Evolutionary conservation across 202 grass and related monocot genomes (phyloP).

Genomic region (Brachypodium distachyon): DNA sequence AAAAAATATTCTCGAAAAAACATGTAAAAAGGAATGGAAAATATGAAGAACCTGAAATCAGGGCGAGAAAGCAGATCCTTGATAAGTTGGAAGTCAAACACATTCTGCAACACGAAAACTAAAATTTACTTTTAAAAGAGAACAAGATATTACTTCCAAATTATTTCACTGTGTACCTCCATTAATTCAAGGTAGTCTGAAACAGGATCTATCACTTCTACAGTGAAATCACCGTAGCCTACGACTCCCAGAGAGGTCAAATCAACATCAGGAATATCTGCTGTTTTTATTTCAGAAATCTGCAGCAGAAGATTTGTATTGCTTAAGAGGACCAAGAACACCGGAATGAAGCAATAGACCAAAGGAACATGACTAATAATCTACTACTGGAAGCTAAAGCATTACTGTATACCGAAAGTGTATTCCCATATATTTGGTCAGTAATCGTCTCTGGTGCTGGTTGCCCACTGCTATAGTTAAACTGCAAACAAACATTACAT

Average conservation of each 20-base stretch:
- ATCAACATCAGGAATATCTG: constrained; percentile 78
- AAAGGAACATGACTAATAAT: not conserved
- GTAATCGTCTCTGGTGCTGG: constrained; percentile 89
- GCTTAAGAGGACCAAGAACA: not conserved
- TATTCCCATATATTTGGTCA: constrained; percentile 83
- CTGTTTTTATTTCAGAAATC: constrained; percentile 81
- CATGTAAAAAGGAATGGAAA: constrained; percentile 1
- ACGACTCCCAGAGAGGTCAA: constrained; percentile 47
- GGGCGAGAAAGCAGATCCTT: constrained; percentile 68
- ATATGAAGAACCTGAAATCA: constrained; percentile 61
- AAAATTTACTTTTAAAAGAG: constrained; percentile 8
- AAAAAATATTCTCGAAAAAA: not conserved
- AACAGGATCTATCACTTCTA: constrained; percentile 89
- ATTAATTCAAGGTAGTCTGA: constrained; percentile 82
- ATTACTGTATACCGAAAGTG: constrained; percentile 71
- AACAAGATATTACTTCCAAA: not conserved
- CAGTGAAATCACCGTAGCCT: constrained; percentile 55
- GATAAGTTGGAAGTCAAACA: constrained; percentile 95
- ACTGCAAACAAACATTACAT: constrained; percentile 39
- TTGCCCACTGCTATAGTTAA: constrained; percentile 91
- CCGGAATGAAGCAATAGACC: not conserved
- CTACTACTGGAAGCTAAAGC: constrained; percentile 4
- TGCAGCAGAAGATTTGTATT: constrained; percentile 34
- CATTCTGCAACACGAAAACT: constrained; percentile 35
- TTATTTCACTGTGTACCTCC: constrained; percentile 45